Conservation (phyloP, 176 grass and related monocot species). For the Phragmites australis region DNA sequence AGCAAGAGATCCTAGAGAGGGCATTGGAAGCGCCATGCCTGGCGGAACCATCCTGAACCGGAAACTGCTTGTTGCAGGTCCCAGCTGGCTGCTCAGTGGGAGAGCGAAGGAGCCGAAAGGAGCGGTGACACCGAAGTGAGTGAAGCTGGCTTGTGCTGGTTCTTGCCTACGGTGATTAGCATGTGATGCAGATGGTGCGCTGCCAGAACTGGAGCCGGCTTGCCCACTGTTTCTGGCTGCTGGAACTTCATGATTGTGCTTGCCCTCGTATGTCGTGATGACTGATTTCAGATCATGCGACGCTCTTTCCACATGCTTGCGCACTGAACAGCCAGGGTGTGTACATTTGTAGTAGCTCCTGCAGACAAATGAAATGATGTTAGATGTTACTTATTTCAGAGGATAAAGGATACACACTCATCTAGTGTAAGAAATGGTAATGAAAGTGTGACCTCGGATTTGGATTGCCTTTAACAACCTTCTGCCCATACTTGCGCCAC, state of each 20-base stretch:
- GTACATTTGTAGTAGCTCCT: slow-evolving; percentile 99
- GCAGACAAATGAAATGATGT: slow-evolving; percentile 35
- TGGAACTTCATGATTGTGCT: slow-evolving; percentile 98
- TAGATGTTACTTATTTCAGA: slow-evolving; percentile 2
- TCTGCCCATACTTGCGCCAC: slow-evolving; percentile 99
- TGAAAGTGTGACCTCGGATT: slow-evolving; percentile 72
- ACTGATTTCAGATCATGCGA: slow-evolving; percentile 99
- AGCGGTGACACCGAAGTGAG: slow-evolving; percentile 39
- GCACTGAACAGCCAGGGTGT: slow-evolving; percentile 71
- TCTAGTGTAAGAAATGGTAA: not conserved
- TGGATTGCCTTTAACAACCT: slow-evolving; percentile 99
- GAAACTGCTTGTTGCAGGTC: slow-evolving; percentile 46
- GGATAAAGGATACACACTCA: not conserved
- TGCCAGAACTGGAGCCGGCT: slow-evolving; percentile 28
- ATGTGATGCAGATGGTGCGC: slow-evolving; percentile 16
- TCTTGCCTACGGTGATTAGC: slow-evolving; percentile 47
- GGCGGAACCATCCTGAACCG: slow-evolving; percentile 55
- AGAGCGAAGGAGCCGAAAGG: slow-evolving; percentile 58
- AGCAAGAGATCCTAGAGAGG: slow-evolving; percentile 42
- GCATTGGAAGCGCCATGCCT: slow-evolving; percentile 66
- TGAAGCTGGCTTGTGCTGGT: slow-evolving; percentile 29
- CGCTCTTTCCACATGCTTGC: slow-evolving; percentile 96
- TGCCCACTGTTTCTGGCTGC: slow-evolving; percentile 83
- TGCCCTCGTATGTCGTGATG: slow-evolving; percentile 91
- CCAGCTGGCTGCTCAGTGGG: slow-evolving; percentile 50